These are phyloP conservation scores for Saturnispora hagleri DNA, from an alignment of 805 yeast genomes.

Conservation along the genomic window DNA sequence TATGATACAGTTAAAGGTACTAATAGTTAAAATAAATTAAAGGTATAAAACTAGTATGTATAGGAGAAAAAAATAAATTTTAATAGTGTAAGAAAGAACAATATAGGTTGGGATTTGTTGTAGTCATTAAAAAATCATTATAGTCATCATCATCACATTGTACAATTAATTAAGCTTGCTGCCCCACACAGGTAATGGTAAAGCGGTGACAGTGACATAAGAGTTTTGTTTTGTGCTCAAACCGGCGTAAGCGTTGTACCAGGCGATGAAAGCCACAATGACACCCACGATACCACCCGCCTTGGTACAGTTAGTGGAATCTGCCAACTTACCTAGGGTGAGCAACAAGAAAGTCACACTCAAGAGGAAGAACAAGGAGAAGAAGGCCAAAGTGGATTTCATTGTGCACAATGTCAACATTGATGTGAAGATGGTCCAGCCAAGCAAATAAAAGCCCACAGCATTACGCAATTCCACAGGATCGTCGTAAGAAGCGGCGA, in stretches of 20 bases:
- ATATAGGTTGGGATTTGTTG: not conserved
- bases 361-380: conserved; percentile 43
- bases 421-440: conserved; percentile 59
- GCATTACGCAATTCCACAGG: conserved; percentile 40
- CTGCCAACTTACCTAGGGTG: conserved; percentile 44
- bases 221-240: conserved; percentile 56
- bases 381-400: conserved; percentile 46
- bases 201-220: conserved; percentile 35
- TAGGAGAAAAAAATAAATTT: not conserved
- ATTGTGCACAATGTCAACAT: conserved; percentile 48
- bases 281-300: conserved; percentile 65
- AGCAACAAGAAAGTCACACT: conserved; percentile 46
- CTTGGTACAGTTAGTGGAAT: conserved; percentile 27
- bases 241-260: conserved; percentile 70
- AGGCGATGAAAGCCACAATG: conserved; percentile 50
- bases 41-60: not conserved
- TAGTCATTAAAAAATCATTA: not conserved
- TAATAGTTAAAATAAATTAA: no score
- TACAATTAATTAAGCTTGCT: conserved; percentile 1
- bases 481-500: conserved; percentile 39
- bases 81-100: not conserved
- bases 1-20: not conserved
- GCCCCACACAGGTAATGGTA: conserved; percentile 25
- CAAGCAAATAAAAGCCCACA: conserved; percentile 48
- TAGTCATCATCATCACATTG: not conserved